Percentiles rank a stretch among this genome's conserved stretches.
Evolutionary conservation across 805 yeast species (phyloP).

Genomic region (Yueomyces sinensis): DNA sequence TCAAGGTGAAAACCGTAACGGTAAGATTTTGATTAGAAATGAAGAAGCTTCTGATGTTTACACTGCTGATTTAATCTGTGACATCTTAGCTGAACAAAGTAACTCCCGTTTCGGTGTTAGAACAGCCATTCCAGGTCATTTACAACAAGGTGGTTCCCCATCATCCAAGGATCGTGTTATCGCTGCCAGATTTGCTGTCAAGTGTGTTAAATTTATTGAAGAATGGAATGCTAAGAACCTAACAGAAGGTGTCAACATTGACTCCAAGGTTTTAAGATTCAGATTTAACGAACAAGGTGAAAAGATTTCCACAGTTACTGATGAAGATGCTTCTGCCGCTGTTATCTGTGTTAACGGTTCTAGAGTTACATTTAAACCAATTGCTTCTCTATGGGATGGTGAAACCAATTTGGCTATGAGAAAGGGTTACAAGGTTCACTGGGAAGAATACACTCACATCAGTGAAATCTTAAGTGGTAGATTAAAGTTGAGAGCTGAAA

Average conservation of each 20-base stretch:
- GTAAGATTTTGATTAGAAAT: conserved; percentile 74
- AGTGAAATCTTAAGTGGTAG: conserved; percentile 68
- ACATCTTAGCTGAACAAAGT: conserved; percentile 71
- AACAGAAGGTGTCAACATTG: conserved; percentile 22
- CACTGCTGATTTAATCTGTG: conserved; percentile 70
- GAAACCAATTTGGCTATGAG: conserved; percentile 50
- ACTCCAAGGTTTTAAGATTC: conserved; percentile 36
- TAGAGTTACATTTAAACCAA: conserved; percentile 41
- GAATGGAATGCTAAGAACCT: conserved; percentile 32
- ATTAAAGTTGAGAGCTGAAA: conserved; percentile 33
- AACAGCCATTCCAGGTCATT: conserved; percentile 96
- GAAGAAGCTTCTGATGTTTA: conserved; percentile 74
- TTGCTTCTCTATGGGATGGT: conserved; percentile 41
- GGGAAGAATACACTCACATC: conserved; percentile 46
- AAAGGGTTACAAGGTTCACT: conserved; percentile 57
- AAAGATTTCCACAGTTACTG: conserved; percentile 32
- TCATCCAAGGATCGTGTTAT: conserved; percentile 87
- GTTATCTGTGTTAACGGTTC: conserved; percentile 66
- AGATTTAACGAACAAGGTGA: conserved; percentile 33
- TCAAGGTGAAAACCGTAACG: conserved; percentile 68
- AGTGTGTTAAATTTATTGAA: conserved; percentile 82
- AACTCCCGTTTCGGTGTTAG: conserved; percentile 72
- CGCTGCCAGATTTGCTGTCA: conserved; percentile 82
- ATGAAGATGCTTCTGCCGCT: conserved; percentile 34
- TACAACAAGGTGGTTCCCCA: conserved; percentile 95